Conservation (phyloP, 371 early-diverging fungal genomes). For the Rhizopus delemar region DNA sequence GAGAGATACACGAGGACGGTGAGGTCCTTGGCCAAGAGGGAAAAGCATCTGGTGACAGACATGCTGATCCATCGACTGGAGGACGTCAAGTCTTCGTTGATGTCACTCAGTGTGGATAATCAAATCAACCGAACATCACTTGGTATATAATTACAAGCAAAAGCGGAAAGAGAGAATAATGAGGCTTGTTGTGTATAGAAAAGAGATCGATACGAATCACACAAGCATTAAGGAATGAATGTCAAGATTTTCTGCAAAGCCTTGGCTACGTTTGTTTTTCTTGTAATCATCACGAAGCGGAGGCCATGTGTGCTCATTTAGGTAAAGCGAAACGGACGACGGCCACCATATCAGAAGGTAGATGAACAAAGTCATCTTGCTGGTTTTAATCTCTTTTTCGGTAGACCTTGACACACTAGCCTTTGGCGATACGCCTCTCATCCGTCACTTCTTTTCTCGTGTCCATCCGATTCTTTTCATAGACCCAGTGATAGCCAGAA, state of each 20-base stretch:
- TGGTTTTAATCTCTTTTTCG: neutral
- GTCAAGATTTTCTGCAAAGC: slow-evolving; percentile 48
- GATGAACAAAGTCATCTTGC: no score
- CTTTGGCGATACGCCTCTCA: slow-evolving; percentile 59
- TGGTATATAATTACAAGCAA: slow-evolving; percentile 15
- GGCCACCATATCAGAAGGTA: slow-evolving; percentile 74
- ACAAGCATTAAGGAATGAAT: slow-evolving; percentile 46
- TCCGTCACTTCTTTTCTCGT: slow-evolving; percentile 52
- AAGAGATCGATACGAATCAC: slow-evolving; percentile 61
- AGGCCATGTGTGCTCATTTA: slow-evolving; percentile 68
- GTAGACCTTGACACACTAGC: slow-evolving; percentile 57
- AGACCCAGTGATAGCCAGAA: slow-evolving; percentile 55
- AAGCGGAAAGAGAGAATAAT: neutral
- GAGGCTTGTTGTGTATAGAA: slow-evolving; percentile 27
- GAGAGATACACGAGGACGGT: slow-evolving; percentile 44
- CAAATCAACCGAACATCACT: slow-evolving; percentile 30
- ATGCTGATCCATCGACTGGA: slow-evolving; percentile 17
- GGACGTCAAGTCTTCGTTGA: slow-evolving; percentile 16
- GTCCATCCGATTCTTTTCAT: slow-evolving; percentile 48
- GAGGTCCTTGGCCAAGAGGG: slow-evolving; percentile 28
- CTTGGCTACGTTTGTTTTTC: slow-evolving; percentile 57
- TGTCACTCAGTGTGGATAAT: slow-evolving; percentile 29
- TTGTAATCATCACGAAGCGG: slow-evolving; percentile 60
- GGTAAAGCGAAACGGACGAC: slow-evolving; percentile 46
- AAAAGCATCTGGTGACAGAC: slow-evolving; percentile 19